phyloP scores from a whole-genome alignment of 164 flowering plant genomes.

The Vitis riparia region DNA sequence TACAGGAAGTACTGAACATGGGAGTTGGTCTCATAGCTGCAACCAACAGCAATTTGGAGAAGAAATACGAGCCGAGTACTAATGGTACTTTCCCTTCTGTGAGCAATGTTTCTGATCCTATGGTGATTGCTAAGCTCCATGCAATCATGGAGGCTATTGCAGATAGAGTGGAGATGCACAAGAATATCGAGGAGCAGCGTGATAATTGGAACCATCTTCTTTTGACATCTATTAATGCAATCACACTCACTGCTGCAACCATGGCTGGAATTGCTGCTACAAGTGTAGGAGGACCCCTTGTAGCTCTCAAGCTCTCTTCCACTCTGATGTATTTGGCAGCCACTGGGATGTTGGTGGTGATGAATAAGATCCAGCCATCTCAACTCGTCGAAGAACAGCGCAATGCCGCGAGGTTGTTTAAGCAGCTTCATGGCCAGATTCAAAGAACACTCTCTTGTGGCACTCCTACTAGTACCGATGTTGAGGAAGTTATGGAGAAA shows the following conservation, averaged over 20 bases:
- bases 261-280: slow-evolving; percentile 39
- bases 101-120: neutral
- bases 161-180: slow-evolving; percentile 52
- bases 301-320: slow-evolving; percentile 49
- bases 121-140: slow-evolving; percentile 34
- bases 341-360: slow-evolving; percentile 47
- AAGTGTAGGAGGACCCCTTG: slow-evolving; percentile 11
- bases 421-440: slow-evolving; percentile 38
- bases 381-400: slow-evolving; percentile 76
- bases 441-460: slow-evolving; percentile 31
- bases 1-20: slow-evolving; percentile 12
- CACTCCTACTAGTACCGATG: slow-evolving; percentile 25
- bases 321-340: slow-evolving; percentile 46
- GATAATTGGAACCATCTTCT: slow-evolving; percentile 53
- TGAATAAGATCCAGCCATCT: slow-evolving; percentile 76
- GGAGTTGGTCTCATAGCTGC: neutral
- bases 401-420: slow-evolving; percentile 56
- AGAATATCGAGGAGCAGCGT: slow-evolving; percentile 42
- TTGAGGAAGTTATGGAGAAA: slow-evolving; percentile 36
- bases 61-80: neutral
- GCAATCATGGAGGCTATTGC: slow-evolving; percentile 34
- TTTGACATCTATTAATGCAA: slow-evolving; percentile 36
- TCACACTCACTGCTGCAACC: slow-evolving; percentile 43
- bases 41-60: slow-evolving; percentile 9
- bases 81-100: too few species aligned